Conservation (phyloP, 177 flowering plant genomes). For the Tripterygium wilfordii region DNA sequence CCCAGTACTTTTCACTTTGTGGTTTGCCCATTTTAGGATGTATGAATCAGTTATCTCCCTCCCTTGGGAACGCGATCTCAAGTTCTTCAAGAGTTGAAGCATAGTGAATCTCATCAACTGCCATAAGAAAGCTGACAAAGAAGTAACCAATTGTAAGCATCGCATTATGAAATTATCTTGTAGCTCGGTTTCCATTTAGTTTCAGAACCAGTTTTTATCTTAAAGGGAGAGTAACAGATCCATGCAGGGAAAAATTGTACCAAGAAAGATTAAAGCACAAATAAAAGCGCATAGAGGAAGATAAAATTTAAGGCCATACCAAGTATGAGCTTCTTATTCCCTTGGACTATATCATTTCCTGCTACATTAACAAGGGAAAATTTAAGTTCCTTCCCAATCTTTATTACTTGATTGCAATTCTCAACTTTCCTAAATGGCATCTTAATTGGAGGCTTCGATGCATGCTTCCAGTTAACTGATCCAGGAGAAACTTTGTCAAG, state of each 20-base stretch:
- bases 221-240: no score
- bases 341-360: conserved; percentile 83
- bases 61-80: conserved; percentile 63
- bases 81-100: conserved; percentile 78
- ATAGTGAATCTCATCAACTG: conserved; percentile 81
- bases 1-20: conserved; percentile 57
- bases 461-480: conserved; percentile 79
- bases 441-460: conserved; percentile 82
- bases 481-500: conserved; percentile 81
- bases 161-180: not conserved
- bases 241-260: no score
- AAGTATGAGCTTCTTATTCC: conserved; percentile 79
- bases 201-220: not conserved
- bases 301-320: no score
- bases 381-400: conserved; percentile 59
- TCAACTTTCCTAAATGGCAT: conserved; percentile 92
- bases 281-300: no score
- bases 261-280: no score
- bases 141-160: conserved; percentile 1
- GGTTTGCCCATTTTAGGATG: conserved; percentile 75
- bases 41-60: conserved; percentile 80
- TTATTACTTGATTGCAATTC: conserved; percentile 78
- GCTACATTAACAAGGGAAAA: conserved; percentile 79
- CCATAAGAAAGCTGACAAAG: conserved; percentile 76
- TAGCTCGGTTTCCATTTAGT: not conserved